Base-by-base conservation (phyloP, 2,329 filamentous ascomycete species). In the Colletotrichum cordylinicola region DNA sequence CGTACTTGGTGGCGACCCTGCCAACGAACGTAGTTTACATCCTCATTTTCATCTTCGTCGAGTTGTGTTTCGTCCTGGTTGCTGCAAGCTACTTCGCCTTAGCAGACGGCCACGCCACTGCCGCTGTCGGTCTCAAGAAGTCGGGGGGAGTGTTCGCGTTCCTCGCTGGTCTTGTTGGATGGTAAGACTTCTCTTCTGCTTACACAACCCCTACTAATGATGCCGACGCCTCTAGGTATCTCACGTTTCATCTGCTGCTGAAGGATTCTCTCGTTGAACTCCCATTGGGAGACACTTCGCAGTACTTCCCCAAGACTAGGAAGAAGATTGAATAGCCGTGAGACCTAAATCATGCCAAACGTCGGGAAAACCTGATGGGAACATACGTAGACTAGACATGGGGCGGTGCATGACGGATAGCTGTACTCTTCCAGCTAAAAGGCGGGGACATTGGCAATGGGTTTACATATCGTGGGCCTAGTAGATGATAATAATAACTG, bases 61-160 rank as follows among this genome's bases (percentile, higher is more conserved):
- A 79, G 10, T 21, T 82, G 3, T 79, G 76, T 1, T 80, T 82
- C 16, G 60, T 81, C 2, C 39, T 77, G 2, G 74, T 79, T 5
- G 77, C 79, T 15, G 79, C 78, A 8, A 79, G 79, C 75, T 80
- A 80, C 35, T 81, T 82, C 35, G 79, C 80, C 1, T 77, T 72
- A 6, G 80, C 80, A 3, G 80, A 81, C 15, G 80, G 80, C 4
- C 74, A 80, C 10, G 15, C 37, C 1, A 37, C 61, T 2, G 67
- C 76, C 2, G 77, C 78, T 6, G 48, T 69, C 2, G 67, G 64
- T 1, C 61, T 82, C 6, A 80, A 80, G 60, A 80, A 81, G 48
- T 60, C 79, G 0, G 79, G 78, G 2, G 80, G 80, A 8, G 80
- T 75, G 1, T 79, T 79, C 29, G 80, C 78, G 10, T 81, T 81